Evolutionary conservation across 2,329 filamentous ascomycete species (phyloP).

Genomic region (Fusarium chuoi): DNA sequence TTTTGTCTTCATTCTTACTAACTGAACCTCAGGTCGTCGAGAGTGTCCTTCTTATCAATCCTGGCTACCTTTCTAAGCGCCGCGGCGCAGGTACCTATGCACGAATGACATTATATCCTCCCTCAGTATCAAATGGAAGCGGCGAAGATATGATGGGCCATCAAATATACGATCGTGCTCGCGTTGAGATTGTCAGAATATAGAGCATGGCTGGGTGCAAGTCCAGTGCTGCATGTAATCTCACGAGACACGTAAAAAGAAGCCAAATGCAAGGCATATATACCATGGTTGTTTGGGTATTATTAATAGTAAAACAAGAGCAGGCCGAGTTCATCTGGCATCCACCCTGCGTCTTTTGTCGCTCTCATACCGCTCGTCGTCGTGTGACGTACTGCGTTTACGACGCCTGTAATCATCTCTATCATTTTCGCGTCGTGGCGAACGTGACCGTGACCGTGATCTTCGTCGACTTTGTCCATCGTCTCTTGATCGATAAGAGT

Average conservation of each 20-base stretch:
- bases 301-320: constrained; percentile 40
- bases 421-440: constrained; percentile 59
- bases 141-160: constrained; percentile 72
- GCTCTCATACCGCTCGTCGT: constrained; percentile 63
- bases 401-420: constrained; percentile 60
- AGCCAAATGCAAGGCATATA: constrained; percentile 6
- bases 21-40: constrained; percentile 77
- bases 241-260: constrained; percentile 35
- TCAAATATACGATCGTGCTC: constrained; percentile 81
- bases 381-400: constrained; percentile 68
- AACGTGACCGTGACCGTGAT: constrained; percentile 60
- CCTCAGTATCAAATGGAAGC: constrained; percentile 67
- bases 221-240: constrained; percentile 19
- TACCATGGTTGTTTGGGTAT: constrained; percentile 33
- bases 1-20: neutral
- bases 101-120: constrained; percentile 78
- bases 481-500: constrained; percentile 38
- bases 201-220: constrained; percentile 45
- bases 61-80: constrained; percentile 86
- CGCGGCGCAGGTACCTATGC: constrained; percentile 88
- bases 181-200: constrained; percentile 89
- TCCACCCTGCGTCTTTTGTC: constrained; percentile 71
- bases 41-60: constrained; percentile 89
- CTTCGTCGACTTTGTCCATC: constrained; percentile 31
- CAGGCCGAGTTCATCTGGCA: constrained; percentile 42